These are phyloP conservation scores for Ophiocordyceps sinensis DNA, from an alignment of 2,329 filamentous ascomycete genomes.

Conservation along the genomic window DNA sequence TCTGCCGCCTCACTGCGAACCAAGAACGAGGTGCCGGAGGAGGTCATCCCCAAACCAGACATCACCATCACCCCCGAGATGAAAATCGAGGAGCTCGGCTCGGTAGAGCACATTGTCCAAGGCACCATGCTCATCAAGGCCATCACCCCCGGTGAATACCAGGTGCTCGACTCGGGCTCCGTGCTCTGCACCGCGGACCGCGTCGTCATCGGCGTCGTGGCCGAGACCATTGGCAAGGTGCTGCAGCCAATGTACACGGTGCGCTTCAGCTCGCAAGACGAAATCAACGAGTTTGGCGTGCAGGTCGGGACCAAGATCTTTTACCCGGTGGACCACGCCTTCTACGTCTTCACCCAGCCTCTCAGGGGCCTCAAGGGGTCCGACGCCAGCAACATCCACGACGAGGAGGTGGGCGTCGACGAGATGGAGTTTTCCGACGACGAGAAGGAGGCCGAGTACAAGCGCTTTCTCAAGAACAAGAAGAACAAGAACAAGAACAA, in stretches of 20 bases:
- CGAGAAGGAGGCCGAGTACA: conserved; percentile 79
- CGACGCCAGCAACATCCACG: conserved; percentile 88
- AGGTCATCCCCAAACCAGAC: conserved; percentile 57
- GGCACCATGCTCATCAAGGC: conserved; percentile 68
- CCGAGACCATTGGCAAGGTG: conserved; percentile 75
- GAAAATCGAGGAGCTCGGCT: conserved; percentile 61
- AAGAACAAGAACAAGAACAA: conserved; percentile 37
- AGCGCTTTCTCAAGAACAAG: conserved; percentile 53
- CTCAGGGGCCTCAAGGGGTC: conserved; percentile 71
- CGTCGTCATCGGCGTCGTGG: conserved; percentile 64
- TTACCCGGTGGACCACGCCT: conserved; percentile 67
- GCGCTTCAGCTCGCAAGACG: conserved; percentile 53
- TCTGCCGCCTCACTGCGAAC: conserved; percentile 47
- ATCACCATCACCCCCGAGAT: conserved; percentile 65
- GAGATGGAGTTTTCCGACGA: conserved; percentile 96
- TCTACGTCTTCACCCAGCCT: conserved; percentile 74
- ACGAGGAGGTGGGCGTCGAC: conserved; percentile 75
- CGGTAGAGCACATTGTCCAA: conserved; percentile 63
- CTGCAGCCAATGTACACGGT: conserved; percentile 78
- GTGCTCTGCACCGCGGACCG: conserved; percentile 67
- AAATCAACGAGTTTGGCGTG: conserved; percentile 54
- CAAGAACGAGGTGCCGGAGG: conserved; percentile 62
- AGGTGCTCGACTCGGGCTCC: conserved; percentile 72
- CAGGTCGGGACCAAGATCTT: conserved; percentile 56
- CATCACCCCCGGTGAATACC: conserved; percentile 63